Conservation (phyloP, 257 asterid genomes). For the Vinca minor region DNA sequence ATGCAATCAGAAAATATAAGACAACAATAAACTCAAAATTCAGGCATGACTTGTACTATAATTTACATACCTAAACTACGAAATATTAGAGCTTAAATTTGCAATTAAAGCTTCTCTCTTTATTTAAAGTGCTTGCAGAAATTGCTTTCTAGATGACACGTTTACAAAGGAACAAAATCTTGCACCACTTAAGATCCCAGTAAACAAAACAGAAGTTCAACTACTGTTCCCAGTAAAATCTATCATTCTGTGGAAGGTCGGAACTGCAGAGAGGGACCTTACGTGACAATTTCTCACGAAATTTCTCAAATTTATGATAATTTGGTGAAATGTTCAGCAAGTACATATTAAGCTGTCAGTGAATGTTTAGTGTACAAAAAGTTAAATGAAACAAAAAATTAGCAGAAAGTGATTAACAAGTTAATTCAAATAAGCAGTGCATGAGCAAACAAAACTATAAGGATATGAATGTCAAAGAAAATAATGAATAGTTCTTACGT, state of each 20-base stretch:
- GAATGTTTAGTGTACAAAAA: neutral
- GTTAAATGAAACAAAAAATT: neutral
- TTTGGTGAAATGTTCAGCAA: neutral
- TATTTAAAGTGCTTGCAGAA: neutral
- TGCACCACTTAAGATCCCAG: neutral
- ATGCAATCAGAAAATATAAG: conserved; percentile 16
- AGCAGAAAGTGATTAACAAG: neutral
- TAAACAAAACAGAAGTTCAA: neutral
- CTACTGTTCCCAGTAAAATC: neutral
- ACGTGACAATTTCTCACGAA: too few relatives aligned
- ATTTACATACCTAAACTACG: neutral
- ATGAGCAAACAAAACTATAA: neutral
- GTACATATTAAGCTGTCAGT: neutral
- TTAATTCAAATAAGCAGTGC: neutral
- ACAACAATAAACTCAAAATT: neutral
- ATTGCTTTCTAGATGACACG: neutral
- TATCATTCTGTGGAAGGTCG: neutral
- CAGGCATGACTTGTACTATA: neutral
- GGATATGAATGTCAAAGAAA: neutral
- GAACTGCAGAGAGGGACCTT: neutral
- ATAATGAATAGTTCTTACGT: conserved; percentile 26
- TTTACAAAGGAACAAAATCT: neutral
- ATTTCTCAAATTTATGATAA: neutral
- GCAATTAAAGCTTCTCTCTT: neutral
- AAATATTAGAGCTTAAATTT: neutral